These are phyloP conservation scores for Nitzschia palea DNA, from an alignment of 108 stramenopile genomes.

Conservation along the genomic window DNA sequence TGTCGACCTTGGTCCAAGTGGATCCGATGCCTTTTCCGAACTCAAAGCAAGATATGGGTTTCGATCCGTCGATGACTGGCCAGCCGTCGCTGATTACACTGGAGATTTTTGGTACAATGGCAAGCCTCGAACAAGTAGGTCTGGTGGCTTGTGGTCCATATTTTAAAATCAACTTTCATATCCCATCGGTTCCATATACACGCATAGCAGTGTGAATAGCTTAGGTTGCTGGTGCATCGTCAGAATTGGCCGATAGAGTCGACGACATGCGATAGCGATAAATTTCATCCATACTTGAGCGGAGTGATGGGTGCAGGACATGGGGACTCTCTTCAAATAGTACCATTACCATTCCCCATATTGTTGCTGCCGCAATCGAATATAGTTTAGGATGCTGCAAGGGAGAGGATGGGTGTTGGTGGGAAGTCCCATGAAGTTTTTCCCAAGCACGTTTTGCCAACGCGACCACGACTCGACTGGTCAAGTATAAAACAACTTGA, in stretches of 20 bases:
- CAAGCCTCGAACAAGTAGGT: constrained; percentile 8
- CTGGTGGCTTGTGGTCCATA: background rate
- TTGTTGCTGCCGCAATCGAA: constrained; percentile 56
- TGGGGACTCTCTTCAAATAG: constrained; percentile 83
- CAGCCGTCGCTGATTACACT: constrained; percentile 56
- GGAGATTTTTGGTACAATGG: constrained; percentile 58
- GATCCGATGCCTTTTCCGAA: constrained; percentile 70
- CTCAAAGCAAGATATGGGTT: constrained; percentile 73
- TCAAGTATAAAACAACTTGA: constrained; percentile 78
- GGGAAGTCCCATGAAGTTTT: constrained; percentile 11
- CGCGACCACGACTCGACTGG: constrained; percentile 76
- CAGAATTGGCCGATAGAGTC: too few relatives aligned
- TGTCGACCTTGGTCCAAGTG: constrained; percentile 73
- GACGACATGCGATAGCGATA: constrained; percentile 69
- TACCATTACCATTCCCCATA: constrained; percentile 84
- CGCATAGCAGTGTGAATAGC: too few relatives aligned
- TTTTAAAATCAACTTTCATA: background rate
- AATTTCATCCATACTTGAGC: constrained; percentile 85
- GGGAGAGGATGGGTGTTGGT: constrained; percentile 31
- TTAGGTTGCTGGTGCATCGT: too few relatives aligned
- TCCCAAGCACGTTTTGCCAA: constrained; percentile 54
- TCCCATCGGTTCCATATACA: too few relatives aligned
- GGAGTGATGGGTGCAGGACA: constrained; percentile 75
- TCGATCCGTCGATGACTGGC: constrained; percentile 64
- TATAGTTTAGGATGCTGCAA: constrained; percentile 51